These are phyloP conservation scores for Neurospora tetraspora DNA, from an alignment of 495 filamentous ascomycete genomes.

Conservation along the genomic window DNA sequence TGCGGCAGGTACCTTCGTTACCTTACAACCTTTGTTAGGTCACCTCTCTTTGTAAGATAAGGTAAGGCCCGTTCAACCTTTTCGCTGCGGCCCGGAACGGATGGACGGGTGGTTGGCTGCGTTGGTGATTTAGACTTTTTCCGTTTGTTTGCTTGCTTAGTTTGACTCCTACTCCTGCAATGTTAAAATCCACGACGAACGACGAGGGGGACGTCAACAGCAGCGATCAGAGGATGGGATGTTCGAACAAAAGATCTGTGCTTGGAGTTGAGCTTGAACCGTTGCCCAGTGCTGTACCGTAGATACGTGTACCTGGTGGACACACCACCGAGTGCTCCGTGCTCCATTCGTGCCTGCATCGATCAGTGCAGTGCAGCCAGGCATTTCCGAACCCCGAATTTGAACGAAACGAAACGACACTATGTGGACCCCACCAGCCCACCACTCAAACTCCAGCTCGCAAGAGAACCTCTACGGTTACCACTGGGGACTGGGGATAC, in stretches of 20 bases:
- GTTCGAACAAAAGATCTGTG: background rate
- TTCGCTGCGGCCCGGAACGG: background rate
- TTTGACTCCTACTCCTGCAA: background rate
- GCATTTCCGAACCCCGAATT: background rate
- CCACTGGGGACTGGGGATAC: background rate
- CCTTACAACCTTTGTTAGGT: too few species aligned
- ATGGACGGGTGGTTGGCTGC: background rate
- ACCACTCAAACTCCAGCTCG: background rate
- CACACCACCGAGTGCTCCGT: background rate
- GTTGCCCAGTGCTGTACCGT: background rate
- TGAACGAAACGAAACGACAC: background rate
- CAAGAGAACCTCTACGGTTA: background rate
- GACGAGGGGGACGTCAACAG: background rate
- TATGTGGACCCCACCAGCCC: background rate
- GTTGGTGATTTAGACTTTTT: background rate
- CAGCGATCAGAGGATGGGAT: background rate
- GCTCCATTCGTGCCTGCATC: background rate
- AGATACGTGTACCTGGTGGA: background rate
- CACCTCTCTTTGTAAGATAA: too few species aligned
- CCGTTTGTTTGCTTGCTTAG: background rate
- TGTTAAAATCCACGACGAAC: background rate
- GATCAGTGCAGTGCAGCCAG: background rate
- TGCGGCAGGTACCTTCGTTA: background rate
- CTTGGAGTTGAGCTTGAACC: background rate
- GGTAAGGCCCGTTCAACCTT: background rate